Base-by-base conservation (phyloP, 805 yeast genomes). In the Wickerhamomyces strasburgensis region DNA sequence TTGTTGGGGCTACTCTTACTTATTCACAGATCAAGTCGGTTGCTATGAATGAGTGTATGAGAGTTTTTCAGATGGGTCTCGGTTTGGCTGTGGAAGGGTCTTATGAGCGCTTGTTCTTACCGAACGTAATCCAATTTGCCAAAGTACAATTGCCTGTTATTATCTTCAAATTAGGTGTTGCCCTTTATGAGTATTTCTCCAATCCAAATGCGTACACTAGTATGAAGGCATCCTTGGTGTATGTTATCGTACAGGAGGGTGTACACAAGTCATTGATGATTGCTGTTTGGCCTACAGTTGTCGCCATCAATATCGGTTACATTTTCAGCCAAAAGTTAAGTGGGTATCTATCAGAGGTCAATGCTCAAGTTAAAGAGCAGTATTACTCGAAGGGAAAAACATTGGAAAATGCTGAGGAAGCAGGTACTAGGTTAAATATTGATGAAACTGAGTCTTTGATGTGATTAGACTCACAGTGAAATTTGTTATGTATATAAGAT, bases 331-430 rank as follows among this genome's bases (percentile, higher is more conserved):
- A 16, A 21, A 37, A 17, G 14, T 17, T 21, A 16, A 14, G 19
- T 5, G 19, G 11, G 14, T 35, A 32, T 27, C 31, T 52, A 41
- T 35, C 36, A 2, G 38, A 38, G 16, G 50, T 70, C 29, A 60
- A 64, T 33, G 67, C 68, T 32, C 66, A 67, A 45, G 77, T 78
- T n/a, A 75, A 72, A 49, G 73, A 73, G 40, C 79, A 76, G 46
- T 66, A 67, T 41, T 78, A 75, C 42, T 75, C 76, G 10, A 66
- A 67, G 35, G 82, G 82, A 2, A 69, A 75, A 47, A 71, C 78
- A 4, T 62, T 75, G 37, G 75, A 73, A 45, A 54, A 54, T 34
- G 27, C 40, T 5, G 9, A 11, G 28, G 14, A 23, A n/a, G n/a
- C n/a, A n/a, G n/a, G n/a, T n/a, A n/a, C n/a, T n/a, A n/a, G n/a